Conservation (phyloP, 148 eudicot genomes). For the Camellia granthamiana region DNA sequence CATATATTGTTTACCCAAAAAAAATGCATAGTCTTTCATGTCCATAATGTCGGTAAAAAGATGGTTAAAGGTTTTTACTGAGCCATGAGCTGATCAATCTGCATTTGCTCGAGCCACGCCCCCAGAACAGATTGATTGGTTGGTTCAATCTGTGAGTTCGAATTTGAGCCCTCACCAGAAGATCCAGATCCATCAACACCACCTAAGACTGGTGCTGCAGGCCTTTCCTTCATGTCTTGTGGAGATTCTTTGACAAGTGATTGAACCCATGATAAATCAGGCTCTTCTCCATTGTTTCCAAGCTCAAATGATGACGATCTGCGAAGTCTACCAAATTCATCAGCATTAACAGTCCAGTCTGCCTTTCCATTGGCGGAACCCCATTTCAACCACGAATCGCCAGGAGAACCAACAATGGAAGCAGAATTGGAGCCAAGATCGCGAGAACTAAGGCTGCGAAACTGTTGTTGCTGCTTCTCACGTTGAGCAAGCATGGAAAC, state of each 20-base stretch:
- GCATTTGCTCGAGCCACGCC: conserved; percentile 61
- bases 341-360: conserved; percentile 44
- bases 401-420: conserved; percentile 38
- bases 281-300: conserved; percentile 54
- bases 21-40: not conserved
- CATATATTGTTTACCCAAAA: not conserved
- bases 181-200: conserved; percentile 21
- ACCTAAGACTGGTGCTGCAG: conserved; percentile 8
- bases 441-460: conserved; percentile 69
- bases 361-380: conserved; percentile 46
- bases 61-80: conserved; percentile 7
- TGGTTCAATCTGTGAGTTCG: conserved; percentile 27
- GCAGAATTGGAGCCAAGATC: conserved; percentile 48
- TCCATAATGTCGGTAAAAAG: not conserved
- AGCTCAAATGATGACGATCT: conserved; percentile 58
- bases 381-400: conserved; percentile 43
- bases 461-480: conserved; percentile 48
- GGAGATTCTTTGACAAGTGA: conserved; percentile 73
- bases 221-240: conserved; percentile 39
- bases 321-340: conserved; percentile 46
- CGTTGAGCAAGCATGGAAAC: conserved; percentile 44
- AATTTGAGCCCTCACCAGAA: conserved; percentile 19
- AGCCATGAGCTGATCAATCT: conserved; percentile 33
- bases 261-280: conserved; percentile 86
- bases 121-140: conserved; percentile 46